Conservation (phyloP, 2,329 filamentous ascomycete species). For the Cladosporium colombiae region DNA sequence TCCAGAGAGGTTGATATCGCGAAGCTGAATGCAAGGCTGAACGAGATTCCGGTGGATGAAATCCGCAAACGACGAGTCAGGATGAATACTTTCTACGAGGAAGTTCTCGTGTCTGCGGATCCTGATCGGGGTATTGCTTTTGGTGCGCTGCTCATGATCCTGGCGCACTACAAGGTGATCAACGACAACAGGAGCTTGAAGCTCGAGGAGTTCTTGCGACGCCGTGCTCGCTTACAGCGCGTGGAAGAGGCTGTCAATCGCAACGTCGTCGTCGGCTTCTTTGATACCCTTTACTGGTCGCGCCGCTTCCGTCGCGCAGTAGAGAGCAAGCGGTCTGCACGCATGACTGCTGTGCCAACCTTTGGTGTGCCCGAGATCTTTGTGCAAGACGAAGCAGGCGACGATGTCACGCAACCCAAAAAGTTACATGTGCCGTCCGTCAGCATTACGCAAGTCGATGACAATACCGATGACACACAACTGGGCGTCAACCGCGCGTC, state of each 20-base stretch:
- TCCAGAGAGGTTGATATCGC: slow-evolving; percentile 65
- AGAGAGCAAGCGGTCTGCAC: slow-evolving; percentile 70
- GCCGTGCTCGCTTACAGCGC: slow-evolving; percentile 83
- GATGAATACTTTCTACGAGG: slow-evolving; percentile 96
- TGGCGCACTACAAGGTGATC: slow-evolving; percentile 98
- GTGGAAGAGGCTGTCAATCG: slow-evolving; percentile 93
- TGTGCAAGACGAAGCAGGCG: slow-evolving; percentile 73
- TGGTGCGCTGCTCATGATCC: slow-evolving; percentile 86
- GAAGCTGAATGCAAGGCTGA: slow-evolving; percentile 72
- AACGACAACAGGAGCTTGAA: slow-evolving; percentile 95
- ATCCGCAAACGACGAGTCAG: slow-evolving; percentile 74
- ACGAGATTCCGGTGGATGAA: slow-evolving; percentile 69
- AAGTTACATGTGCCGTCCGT: slow-evolving; percentile 33
- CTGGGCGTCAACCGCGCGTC: slow-evolving; percentile 27
- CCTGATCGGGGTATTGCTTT: slow-evolving; percentile 88
- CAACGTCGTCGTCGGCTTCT: slow-evolving; percentile 89
- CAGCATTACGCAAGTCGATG: slow-evolving; percentile 34
- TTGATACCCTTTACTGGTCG: slow-evolving; percentile 89
- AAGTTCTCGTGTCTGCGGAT: slow-evolving; percentile 91
- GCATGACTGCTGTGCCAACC: slow-evolving; percentile 76
- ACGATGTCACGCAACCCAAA: slow-evolving; percentile 40
- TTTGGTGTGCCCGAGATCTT: slow-evolving; percentile 87
- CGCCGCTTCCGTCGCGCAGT: slow-evolving; percentile 76
- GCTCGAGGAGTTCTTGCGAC: slow-evolving; percentile 90
- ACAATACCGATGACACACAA: neutral